These are phyloP conservation scores for Globisporangium spinosum DNA, from an alignment of 352 stramenopile species.

Conservation along the genomic window DNA sequence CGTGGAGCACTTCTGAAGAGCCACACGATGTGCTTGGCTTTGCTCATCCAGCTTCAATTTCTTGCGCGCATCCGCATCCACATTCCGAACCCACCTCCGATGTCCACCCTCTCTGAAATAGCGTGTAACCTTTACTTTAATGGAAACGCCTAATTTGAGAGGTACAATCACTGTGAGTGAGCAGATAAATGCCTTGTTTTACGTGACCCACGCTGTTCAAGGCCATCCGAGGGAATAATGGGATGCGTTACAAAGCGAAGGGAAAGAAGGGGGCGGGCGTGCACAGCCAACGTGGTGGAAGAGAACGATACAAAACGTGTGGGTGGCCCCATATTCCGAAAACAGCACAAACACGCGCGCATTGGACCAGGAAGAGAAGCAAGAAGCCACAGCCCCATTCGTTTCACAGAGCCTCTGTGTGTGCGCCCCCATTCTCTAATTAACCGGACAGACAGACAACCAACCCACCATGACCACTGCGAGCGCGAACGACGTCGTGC, in stretches of 20 bases:
- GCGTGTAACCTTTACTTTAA: not conserved
- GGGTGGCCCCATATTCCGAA: not conserved
- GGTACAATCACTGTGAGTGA: not conserved
- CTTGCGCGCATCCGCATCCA: not conserved
- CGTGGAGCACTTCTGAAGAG: not conserved
- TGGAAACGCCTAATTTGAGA: too few species aligned
- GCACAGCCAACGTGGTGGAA: not conserved
- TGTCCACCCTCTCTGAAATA: not conserved
- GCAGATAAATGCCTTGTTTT: not conserved
- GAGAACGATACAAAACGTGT: not conserved
- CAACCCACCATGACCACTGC: constrained; percentile 32
- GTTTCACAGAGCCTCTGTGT: not conserved
- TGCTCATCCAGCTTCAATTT: not conserved
- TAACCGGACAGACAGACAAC: not conserved
- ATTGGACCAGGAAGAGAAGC: not conserved
- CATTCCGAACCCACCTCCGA: not conserved
- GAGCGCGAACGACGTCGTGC: constrained; percentile 57
- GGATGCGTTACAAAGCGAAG: not conserved
- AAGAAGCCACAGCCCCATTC: not conserved
- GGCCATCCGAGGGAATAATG: not conserved
- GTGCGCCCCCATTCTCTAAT: not conserved
- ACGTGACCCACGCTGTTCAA: not conserved
- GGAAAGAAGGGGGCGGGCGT: not conserved
- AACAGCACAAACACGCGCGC: not conserved
- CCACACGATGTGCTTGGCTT: not conserved